Conservation (phyloP, 1,284 basidiomycete species). For the Prillingera fragicola region DNA sequence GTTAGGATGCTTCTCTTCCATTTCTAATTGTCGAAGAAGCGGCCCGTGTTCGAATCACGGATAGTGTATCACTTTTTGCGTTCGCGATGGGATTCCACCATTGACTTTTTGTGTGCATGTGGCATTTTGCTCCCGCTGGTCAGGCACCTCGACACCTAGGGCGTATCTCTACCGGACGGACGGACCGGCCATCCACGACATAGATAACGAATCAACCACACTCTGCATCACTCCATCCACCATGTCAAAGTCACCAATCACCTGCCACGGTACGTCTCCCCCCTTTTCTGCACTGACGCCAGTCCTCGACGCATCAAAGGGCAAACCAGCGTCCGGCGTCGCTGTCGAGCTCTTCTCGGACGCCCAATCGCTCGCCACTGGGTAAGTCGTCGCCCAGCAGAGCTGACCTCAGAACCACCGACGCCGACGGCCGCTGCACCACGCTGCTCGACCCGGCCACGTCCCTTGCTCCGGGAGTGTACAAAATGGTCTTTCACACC, state of each 20-base stretch:
- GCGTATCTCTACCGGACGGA: too few relatives aligned
- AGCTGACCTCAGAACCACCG: conserved; percentile 57
- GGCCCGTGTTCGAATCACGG: too few relatives aligned
- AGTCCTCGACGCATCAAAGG: conserved; percentile 81
- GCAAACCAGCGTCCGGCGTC: conserved; percentile 60
- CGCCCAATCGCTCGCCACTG: conserved; percentile 57
- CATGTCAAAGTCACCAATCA: conserved; percentile 65
- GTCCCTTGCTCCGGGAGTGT: conserved; percentile 56
- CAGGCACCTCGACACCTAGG: too few relatives aligned
- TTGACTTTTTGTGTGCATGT: too few relatives aligned
- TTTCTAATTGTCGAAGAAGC: too few relatives aligned
- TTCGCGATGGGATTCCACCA: too few relatives aligned
- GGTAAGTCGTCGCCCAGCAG: conserved; percentile 50
- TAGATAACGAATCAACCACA: too few relatives aligned
- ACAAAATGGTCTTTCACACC: conserved; percentile 79
- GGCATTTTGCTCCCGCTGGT: too few relatives aligned
- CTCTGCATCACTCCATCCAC: neutral
- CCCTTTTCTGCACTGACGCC: neutral
- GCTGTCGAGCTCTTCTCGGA: conserved; percentile 4
- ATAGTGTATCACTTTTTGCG: too few relatives aligned
- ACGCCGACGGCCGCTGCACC: conserved; percentile 73
- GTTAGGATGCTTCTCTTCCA: too few relatives aligned
- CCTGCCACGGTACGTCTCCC: conserved; percentile 66
- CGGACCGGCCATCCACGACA: too few relatives aligned
- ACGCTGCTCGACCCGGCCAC: conserved; percentile 62